These are phyloP conservation scores for Coccomyxa subellipsoidea DNA, from an alignment of 163 green algal genomes.

Conservation along the genomic window DNA sequence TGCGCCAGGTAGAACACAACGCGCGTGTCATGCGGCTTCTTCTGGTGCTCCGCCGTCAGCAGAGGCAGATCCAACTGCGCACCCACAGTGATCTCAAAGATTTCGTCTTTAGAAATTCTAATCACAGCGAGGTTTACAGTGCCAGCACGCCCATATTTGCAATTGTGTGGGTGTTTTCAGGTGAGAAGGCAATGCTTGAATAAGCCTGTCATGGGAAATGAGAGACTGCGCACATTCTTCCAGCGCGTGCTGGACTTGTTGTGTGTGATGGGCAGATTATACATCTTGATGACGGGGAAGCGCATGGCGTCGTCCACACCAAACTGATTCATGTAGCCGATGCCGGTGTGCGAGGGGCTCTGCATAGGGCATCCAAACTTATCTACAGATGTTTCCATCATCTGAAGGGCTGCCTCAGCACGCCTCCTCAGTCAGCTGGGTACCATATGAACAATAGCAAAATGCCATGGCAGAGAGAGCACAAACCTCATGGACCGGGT, in stretches of 20 bases:
- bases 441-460: neutral
- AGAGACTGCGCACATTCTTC: neutral
- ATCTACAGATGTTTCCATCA: neutral
- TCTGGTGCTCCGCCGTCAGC: slow-evolving; percentile 4
- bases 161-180: neutral
- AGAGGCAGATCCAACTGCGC: slow-evolving; percentile 15
- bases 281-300: neutral
- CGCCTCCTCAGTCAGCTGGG: neutral
- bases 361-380: neutral
- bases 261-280: neutral
- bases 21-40: slow-evolving; percentile 7
- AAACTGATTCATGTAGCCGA: neutral
- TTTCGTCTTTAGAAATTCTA: no score
- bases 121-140: no score
- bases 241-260: slow-evolving; percentile 13
- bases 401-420: neutral
- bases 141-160: no score
- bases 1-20: slow-evolving; percentile 22
- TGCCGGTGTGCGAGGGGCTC: neutral
- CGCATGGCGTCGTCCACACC: neutral
- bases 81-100: no score
- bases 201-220: no score
- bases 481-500: slow-evolving; percentile 1
- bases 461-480: neutral
- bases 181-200: no score